Evolutionary conservation across 2,329 filamentous ascomycete species (phyloP).

Genomic region (Blastomyces parvus): DNA sequence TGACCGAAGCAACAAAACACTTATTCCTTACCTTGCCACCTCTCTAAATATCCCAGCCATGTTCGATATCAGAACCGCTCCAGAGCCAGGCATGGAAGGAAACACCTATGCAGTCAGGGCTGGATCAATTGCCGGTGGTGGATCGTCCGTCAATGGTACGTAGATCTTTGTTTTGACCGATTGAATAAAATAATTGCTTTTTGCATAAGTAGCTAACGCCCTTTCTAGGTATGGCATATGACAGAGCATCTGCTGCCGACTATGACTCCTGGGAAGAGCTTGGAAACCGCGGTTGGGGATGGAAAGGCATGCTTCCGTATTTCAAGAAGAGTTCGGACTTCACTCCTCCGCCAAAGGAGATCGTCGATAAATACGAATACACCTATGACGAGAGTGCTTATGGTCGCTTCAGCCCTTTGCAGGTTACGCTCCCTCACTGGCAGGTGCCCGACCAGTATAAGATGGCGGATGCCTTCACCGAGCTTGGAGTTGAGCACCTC

Average conservation of each 20-base stretch:
- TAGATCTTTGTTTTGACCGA: conserved; percentile 10
- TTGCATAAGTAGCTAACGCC: background rate
- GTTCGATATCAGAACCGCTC: conserved; percentile 25
- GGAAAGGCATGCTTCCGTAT: conserved; percentile 37
- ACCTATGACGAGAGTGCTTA: conserved; percentile 33
- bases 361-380: conserved; percentile 31
- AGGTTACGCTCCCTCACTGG: conserved; percentile 38
- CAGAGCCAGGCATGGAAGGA: conserved; percentile 22
- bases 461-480: conserved; percentile 13
- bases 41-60: conserved; percentile 19
- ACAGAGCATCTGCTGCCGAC: conserved; percentile 22
- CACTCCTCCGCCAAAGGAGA: conserved; percentile 29
- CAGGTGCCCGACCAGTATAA: conserved; percentile 15
- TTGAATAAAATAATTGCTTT: background rate
- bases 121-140: conserved; percentile 33
- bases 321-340: conserved; percentile 39
- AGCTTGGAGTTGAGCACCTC: conserved; percentile 6
- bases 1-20: conserved; percentile 15
- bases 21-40: conserved; percentile 11
- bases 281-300: conserved; percentile 35
- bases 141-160: conserved; percentile 33
- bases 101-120: conserved; percentile 23
- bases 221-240: conserved; percentile 13
- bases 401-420: conserved; percentile 39
- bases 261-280: conserved; percentile 37